Percentiles rank a stretch among this genome's conserved stretches.
phyloP scores from a whole-genome alignment of 345 rosid species.

The Schrenkiella parvula region DNA sequence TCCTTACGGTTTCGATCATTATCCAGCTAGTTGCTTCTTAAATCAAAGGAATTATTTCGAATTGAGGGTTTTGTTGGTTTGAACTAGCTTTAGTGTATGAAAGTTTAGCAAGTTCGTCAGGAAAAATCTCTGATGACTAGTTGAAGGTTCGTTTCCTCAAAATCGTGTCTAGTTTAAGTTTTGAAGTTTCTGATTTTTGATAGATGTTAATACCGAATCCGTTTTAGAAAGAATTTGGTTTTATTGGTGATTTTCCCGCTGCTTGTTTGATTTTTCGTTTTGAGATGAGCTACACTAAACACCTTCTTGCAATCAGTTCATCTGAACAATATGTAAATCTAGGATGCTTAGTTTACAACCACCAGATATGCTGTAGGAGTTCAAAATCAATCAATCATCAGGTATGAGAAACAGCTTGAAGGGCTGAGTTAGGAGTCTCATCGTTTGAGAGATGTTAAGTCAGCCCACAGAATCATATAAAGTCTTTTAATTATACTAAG shows the following conservation, averaged over 20 bases:
- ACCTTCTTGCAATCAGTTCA: background rate
- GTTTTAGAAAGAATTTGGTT: background rate
- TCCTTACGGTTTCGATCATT: constrained; percentile 28
- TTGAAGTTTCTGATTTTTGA: background rate
- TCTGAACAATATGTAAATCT: background rate
- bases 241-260: background rate
- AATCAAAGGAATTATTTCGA: background rate
- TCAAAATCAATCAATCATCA: background rate
- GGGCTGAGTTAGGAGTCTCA: background rate
- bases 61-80: background rate
- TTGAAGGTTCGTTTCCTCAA: background rate
- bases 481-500: background rate
- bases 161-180: background rate
- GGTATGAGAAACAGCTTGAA: constrained; percentile 1
- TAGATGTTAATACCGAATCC: background rate
- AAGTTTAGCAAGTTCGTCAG: background rate
- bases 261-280: background rate
- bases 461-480: background rate
- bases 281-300: background rate
- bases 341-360: background rate
- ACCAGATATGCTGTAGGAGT: background rate
- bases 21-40: background rate
- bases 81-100: background rate
- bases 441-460: background rate
- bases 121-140: background rate